Evolutionary conservation across 768 basidiomycete genomes (phyloP), one percentile per base, ranked within the genome.

Genomic region (Collybia sordida): DNA sequence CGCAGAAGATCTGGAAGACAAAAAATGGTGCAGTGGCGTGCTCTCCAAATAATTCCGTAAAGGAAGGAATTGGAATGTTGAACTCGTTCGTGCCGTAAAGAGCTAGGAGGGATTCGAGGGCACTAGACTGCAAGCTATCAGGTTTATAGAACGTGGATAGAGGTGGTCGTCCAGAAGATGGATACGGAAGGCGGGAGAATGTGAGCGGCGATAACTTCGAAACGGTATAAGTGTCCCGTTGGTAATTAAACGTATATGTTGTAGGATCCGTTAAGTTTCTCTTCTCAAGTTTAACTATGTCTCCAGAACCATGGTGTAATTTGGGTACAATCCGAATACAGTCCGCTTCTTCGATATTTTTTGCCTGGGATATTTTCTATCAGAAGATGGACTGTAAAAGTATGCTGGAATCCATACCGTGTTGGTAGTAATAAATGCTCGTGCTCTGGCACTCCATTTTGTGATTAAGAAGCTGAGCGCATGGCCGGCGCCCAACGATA

Each of bases 1-100:
- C 97, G 55, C 97, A 98, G 71, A 99, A 98, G 15, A 98, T 72
- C 70, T 99, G 97, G 71, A 99, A 99, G 22, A 99, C 97, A 68
- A 99, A 99, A 80, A 99, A 99, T 0, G 97, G 97, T 0, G 97
- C 97, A 4, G 94, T 95, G 1, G 96, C 94, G 63, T 99, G 97
- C 72, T 99, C 97, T 19, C 74, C 78, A 58, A 99, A 98, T 28
- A 99, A 81, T 56, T 93, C 90, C 8, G 80, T 78, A 64, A 99
- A 99, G 1, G 90, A 89, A 6, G 97, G 97, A 36, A 99, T 90
- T 2, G 97, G 97, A 55, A 99, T 98, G 64, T 97, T 84, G 71
- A 98, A 98, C 61, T 92, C 90, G 70, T 99, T 99, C 58, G 83
- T 82, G 49, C 96, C 97, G 62, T 92, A 99, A 18, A 94, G 74